Evolutionary conservation across 129 eudicot species (phyloP).

Genomic region (Helianthus tuberosus): DNA sequence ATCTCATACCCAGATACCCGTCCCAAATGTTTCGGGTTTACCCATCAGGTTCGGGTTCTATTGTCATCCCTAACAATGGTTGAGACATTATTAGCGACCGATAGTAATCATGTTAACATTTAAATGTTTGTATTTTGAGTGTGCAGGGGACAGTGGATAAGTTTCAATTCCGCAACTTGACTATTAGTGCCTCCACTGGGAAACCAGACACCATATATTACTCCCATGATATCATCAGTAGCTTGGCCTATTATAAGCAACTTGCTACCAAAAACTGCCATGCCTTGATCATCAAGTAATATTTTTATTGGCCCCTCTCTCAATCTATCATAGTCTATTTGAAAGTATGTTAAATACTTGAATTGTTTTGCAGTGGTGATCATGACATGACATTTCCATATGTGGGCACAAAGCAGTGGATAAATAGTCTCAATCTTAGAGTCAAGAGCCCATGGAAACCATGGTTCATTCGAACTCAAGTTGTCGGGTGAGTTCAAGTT

Average conservation of each 20-base stretch:
- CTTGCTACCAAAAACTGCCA: slow-evolving; percentile 24
- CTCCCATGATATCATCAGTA: slow-evolving; percentile 30
- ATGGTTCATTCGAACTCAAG: slow-evolving; percentile 46
- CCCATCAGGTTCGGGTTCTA: too few species aligned
- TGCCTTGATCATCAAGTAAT: slow-evolving; percentile 40
- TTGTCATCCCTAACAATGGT: too few species aligned
- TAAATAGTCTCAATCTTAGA: slow-evolving; percentile 35
- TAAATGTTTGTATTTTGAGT: background rate
- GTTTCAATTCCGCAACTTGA: slow-evolving; percentile 19
- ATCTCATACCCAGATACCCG: too few species aligned
- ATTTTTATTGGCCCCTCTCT: background rate
- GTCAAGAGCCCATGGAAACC: slow-evolving; percentile 37
- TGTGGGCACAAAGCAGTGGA: slow-evolving; percentile 34
- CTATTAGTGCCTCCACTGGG: slow-evolving; percentile 20
- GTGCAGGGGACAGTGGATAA: slow-evolving; percentile 31
- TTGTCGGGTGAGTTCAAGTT: slow-evolving; percentile 40
- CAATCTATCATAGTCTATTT: background rate
- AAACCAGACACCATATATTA: slow-evolving; percentile 23
- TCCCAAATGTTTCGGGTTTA: too few species aligned
- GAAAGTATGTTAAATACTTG: too few species aligned
- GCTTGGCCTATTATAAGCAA: slow-evolving; percentile 24
- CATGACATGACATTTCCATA: slow-evolving; percentile 45
- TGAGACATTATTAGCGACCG: too few species aligned
- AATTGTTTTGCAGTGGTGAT: slow-evolving; percentile 33
- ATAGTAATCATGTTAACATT: too few species aligned